Conservation (phyloP, 2,329 filamentous ascomycete genomes). For the Orbilia javanica region DNA sequence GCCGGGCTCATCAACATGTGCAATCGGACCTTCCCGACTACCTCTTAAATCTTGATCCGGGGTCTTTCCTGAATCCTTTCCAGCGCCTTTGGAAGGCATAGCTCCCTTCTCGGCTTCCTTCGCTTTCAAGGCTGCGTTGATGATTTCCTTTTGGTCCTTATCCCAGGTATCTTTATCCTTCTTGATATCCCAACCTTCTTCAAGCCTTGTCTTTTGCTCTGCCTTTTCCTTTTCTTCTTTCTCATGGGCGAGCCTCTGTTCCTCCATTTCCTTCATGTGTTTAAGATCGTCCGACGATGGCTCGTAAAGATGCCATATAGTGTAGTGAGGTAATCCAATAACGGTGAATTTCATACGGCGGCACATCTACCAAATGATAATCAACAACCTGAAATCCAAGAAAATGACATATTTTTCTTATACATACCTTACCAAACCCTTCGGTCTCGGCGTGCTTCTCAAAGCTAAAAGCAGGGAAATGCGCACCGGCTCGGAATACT, state of each 20-base stretch:
- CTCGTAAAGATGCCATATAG: conserved; percentile 99
- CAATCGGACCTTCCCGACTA: conserved; percentile 60
- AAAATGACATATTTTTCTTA: conserved; percentile 43
- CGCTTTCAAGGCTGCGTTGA: conserved; percentile 72
- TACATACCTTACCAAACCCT: conserved; percentile 91
- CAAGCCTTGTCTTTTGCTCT: conserved; percentile 80
- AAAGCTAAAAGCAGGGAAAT: conserved; percentile 98
- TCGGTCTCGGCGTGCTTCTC: conserved; percentile 99
- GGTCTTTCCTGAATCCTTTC: conserved; percentile 45
- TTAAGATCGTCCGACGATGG: conserved; percentile 97
- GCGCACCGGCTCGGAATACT: conserved; percentile 93
- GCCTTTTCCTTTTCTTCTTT: conserved; percentile 81
- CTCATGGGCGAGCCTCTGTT: conserved; percentile 82
- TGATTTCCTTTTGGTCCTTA: conserved; percentile 84
- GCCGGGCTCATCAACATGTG: conserved; percentile 60
- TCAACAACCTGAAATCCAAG: conserved; percentile 14
- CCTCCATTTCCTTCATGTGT: conserved; percentile 98
- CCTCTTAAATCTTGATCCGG: conserved; percentile 47
- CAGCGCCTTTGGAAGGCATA: conserved; percentile 59
- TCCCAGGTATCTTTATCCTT: conserved; percentile 79
- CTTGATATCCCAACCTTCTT: conserved; percentile 82
- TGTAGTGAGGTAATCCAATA: conserved; percentile 95
- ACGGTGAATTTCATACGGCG: conserved; percentile 96
- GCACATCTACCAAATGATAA: conserved; percentile 79
- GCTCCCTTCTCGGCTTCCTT: conserved; percentile 68